Evolutionary conservation across 768 basidiomycete species (phyloP).

Genomic region (Rhodotorula taiwanensis): DNA sequence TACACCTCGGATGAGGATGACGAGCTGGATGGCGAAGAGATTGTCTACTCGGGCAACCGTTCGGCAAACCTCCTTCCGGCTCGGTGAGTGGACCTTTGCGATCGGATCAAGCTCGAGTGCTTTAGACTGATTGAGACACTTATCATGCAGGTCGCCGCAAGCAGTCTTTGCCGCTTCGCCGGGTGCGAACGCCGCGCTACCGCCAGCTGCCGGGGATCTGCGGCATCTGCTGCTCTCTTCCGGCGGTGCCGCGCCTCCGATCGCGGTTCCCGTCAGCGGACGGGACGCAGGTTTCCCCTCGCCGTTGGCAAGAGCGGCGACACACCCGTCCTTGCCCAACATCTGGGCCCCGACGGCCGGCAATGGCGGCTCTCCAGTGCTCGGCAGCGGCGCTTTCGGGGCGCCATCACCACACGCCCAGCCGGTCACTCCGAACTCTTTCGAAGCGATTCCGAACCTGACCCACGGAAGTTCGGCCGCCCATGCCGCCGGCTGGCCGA

Average conservation of each 20-base stretch:
- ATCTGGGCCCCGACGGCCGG: constrained; percentile 2
- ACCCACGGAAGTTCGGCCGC: constrained; percentile 13
- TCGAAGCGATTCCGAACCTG: constrained; percentile 28
- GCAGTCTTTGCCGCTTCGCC: too few relatives aligned
- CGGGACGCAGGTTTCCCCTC: neutral
- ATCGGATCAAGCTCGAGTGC: too few relatives aligned
- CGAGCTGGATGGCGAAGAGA: constrained; percentile 59
- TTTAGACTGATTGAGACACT: too few relatives aligned
- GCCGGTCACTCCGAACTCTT: constrained; percentile 17
- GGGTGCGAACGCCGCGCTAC: too few relatives aligned
- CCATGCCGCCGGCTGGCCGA: constrained; percentile 11
- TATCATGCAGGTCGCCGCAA: too few relatives aligned
- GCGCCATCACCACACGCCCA: neutral
- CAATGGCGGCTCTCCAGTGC: neutral
- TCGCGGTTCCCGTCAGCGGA: neutral
- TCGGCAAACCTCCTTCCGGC: too few relatives aligned
- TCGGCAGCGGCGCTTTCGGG: neutral
- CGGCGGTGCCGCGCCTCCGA: neutral
- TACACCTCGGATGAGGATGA: constrained; percentile 58
- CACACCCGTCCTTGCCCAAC: neutral
- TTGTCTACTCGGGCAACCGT: constrained; percentile 52
- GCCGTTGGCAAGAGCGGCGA: neutral
- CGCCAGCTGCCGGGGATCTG: too few relatives aligned
- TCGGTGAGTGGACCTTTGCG: too few relatives aligned
- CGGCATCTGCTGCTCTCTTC: too few relatives aligned